Evolutionary conservation across 108 stramenopile species (phyloP).

Genomic region (Cyclotella kingstonii): DNA sequence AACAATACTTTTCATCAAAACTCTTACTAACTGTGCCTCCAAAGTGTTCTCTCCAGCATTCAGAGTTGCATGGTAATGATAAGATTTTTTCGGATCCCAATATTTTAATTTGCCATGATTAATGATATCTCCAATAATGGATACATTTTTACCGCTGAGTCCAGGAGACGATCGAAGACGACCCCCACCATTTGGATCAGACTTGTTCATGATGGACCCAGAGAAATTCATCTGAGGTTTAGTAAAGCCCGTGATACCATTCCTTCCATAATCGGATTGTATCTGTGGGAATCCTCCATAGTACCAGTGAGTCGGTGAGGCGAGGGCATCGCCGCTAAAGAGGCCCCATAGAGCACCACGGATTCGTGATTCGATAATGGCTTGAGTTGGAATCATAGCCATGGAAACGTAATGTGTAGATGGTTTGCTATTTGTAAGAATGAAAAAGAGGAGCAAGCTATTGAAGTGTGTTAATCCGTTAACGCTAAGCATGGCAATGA

Average conservation of each 20-base stretch:
- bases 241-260: conserved; percentile 56
- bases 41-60: conserved; percentile 82
- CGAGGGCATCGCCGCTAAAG: conserved; percentile 77
- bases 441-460: conserved; percentile 4
- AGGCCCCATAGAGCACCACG: conserved; percentile 53
- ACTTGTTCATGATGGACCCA: conserved; percentile 83
- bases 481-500: no score
- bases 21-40: conserved; percentile 67
- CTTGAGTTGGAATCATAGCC: neutral
- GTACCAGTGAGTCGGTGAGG: conserved; percentile 85
- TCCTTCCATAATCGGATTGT: conserved; percentile 56
- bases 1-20: conserved; percentile 65
- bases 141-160: conserved; percentile 9
- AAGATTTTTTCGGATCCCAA: conserved; percentile 68
- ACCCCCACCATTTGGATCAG: conserved; percentile 84
- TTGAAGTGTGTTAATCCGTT: no score
- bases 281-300: conserved; percentile 78
- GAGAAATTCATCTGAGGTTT: conserved; percentile 52
- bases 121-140: conserved; percentile 87
- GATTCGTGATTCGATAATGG: conserved; percentile 37
- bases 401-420: neutral
- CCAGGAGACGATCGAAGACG: conserved; percentile 22
- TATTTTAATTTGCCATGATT: conserved; percentile 79
- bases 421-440: neutral
- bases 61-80: conserved; percentile 86